A percentile compares a stretch with the other conserved stretches of the same genome.
Evolutionary conservation across 768 basidiomycete species (phyloP).

Genomic region (Suillus lakei): DNA sequence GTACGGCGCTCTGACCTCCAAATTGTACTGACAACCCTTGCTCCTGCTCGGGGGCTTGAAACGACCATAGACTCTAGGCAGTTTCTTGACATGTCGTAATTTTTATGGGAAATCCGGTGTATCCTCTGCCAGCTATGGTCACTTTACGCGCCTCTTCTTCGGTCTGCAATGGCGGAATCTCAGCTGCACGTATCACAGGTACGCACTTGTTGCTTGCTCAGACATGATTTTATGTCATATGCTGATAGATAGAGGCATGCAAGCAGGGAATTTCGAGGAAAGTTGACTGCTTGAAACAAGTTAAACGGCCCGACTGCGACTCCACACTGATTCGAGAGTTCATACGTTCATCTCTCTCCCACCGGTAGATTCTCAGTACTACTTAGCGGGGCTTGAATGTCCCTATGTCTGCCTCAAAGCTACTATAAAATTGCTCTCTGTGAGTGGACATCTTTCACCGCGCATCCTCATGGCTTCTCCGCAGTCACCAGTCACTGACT

Average conservation of each 20-base stretch:
- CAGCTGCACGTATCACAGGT: not conserved
- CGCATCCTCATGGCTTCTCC: conserved; percentile 8
- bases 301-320: not conserved
- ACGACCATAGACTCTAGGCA: not conserved
- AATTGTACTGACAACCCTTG: not conserved
- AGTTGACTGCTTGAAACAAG: not conserved
- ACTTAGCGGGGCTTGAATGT: conserved; percentile 9
- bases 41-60: not conserved
- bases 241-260: not conserved
- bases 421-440: conserved; percentile 11
- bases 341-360: not conserved
- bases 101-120: not conserved
- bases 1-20: not conserved
- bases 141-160: not conserved
- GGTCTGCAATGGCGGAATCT: not conserved
- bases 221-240: not conserved
- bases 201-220: not conserved
- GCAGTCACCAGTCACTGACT: conserved; percentile 8
- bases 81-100: not conserved
- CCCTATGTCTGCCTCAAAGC: conserved; percentile 1
- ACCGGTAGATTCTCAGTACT: not conserved
- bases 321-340: not conserved
- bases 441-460: not conserved
- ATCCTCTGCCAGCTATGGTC: not conserved
- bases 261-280: not conserved